phyloP scores from a whole-genome alignment of 306 rosid genomes.

The Trichosanthes truncata region DNA sequence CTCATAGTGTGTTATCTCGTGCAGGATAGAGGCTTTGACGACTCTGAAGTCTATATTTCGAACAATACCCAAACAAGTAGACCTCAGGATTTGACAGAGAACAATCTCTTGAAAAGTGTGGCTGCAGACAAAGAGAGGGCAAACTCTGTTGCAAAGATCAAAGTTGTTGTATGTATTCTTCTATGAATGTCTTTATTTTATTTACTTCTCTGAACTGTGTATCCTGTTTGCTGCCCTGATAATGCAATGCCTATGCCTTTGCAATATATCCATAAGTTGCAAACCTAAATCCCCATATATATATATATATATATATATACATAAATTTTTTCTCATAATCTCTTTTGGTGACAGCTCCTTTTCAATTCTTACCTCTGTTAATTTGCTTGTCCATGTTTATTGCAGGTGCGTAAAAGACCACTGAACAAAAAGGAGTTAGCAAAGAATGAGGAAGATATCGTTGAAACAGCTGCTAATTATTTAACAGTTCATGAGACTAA shows the following conservation, averaged over 20 bases:
- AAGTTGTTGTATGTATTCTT: constrained; percentile 88
- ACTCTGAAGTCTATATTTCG: constrained; percentile 53
- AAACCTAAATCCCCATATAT: background rate
- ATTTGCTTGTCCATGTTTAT: constrained; percentile 4
- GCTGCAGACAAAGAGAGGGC: constrained; percentile 85
- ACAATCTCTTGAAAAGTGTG: constrained; percentile 49
- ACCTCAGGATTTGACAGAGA: constrained; percentile 59
- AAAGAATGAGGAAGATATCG: constrained; percentile 91
- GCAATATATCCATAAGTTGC: background rate
- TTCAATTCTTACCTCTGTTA: constrained; percentile 8
- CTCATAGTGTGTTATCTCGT: constrained; percentile 31
- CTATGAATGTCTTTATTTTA: background rate
- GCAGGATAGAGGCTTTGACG: constrained; percentile 70
- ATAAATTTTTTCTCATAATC: background rate
- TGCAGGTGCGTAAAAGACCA: constrained; percentile 97
- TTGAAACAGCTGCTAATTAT: constrained; percentile 68
- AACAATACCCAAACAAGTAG: constrained; percentile 52
- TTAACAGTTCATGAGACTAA: constrained; percentile 92
- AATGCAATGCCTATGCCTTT: constrained; percentile 2
- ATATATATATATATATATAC: background rate
- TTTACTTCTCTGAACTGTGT: background rate
- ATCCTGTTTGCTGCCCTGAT: background rate
- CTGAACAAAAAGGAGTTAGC: constrained; percentile 86
- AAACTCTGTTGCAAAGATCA: constrained; percentile 88
- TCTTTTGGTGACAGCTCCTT: background rate